Conservation (phyloP, 2,329 filamentous ascomycete species). For the Aspergillus sp. region DNA sequence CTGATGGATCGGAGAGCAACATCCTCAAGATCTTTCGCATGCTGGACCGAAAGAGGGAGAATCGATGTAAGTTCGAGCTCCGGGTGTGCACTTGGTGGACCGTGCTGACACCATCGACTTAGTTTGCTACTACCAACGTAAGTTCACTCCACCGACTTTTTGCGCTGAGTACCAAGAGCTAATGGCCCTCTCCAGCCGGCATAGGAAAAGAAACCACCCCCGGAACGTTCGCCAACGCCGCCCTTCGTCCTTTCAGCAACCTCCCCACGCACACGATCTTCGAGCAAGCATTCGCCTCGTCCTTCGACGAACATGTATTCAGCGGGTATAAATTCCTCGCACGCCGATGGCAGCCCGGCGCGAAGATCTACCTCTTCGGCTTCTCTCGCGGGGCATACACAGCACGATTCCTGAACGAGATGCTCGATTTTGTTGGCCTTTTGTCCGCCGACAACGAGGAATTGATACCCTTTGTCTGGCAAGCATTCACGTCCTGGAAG, state of each 20-base stretch:
- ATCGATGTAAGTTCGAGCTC: conserved; percentile 15
- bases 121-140: conserved; percentile 25
- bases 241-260: conserved; percentile 12
- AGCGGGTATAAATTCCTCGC: conserved; percentile 21
- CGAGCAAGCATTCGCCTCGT: conserved; percentile 15
- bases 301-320: conserved; percentile 22
- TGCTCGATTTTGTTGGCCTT: conserved; percentile 21
- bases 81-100: background rate
- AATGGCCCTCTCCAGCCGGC: conserved; percentile 10
- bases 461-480: conserved; percentile 19
- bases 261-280: conserved; percentile 9
- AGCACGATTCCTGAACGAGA: conserved; percentile 24
- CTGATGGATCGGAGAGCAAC: conserved; percentile 42
- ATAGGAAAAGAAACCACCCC: conserved; percentile 20
- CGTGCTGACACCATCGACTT: background rate
- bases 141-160: background rate
- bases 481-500: conserved; percentile 16
- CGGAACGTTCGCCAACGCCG: conserved; percentile 9
- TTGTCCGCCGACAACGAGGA: conserved; percentile 22
- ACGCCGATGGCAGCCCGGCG: conserved; percentile 14
- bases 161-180: background rate
- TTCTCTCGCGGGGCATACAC: conserved; percentile 27
- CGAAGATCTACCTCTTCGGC: conserved; percentile 24
- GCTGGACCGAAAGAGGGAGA: conserved; percentile 31
- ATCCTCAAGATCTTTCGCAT: conserved; percentile 44